phyloP scores from a whole-genome alignment of 2,329 filamentous ascomycete genomes.

The Claviceps sp. region DNA sequence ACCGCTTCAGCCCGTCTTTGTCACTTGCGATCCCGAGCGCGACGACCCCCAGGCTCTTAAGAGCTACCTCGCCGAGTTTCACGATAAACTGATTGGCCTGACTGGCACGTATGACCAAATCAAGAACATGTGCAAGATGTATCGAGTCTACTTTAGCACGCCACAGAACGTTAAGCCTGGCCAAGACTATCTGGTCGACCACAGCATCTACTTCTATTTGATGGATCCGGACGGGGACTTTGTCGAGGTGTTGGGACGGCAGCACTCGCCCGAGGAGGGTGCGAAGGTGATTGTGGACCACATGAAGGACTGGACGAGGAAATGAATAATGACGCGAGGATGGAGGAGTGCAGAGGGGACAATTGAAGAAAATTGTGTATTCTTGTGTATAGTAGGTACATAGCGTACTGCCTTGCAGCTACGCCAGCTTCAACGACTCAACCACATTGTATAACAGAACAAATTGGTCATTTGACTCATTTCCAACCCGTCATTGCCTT shows the following conservation, averaged over 20 bases:
- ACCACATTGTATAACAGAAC: not conserved
- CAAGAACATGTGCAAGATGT: constrained; percentile 88
- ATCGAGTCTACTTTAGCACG: constrained; percentile 94
- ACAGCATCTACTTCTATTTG: constrained; percentile 98
- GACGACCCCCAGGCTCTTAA: constrained; percentile 78
- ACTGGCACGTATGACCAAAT: constrained; percentile 91
- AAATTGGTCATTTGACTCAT: not conserved
- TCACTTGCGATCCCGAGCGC: constrained; percentile 87
- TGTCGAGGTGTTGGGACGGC: constrained; percentile 87
- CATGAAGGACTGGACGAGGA: constrained; percentile 46
- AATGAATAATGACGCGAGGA: not conserved
- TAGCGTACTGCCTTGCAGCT: not conserved
- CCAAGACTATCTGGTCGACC: constrained; percentile 94
- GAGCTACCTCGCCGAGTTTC: constrained; percentile 82
- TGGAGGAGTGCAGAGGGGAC: not conserved
- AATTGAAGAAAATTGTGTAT: not conserved
- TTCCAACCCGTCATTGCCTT: too few species aligned
- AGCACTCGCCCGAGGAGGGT: constrained; percentile 80
- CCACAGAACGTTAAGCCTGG: constrained; percentile 78
- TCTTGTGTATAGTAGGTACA: not conserved
- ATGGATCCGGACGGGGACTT: constrained; percentile 99
- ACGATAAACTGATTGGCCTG: constrained; percentile 70
- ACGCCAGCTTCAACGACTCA: not conserved
- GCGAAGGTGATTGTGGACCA: constrained; percentile 76
- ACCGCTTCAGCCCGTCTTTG: constrained; percentile 67